phyloP scores from a whole-genome alignment of 2,329 filamentous ascomycete genomes.

The Fusarium tuaranense region DNA sequence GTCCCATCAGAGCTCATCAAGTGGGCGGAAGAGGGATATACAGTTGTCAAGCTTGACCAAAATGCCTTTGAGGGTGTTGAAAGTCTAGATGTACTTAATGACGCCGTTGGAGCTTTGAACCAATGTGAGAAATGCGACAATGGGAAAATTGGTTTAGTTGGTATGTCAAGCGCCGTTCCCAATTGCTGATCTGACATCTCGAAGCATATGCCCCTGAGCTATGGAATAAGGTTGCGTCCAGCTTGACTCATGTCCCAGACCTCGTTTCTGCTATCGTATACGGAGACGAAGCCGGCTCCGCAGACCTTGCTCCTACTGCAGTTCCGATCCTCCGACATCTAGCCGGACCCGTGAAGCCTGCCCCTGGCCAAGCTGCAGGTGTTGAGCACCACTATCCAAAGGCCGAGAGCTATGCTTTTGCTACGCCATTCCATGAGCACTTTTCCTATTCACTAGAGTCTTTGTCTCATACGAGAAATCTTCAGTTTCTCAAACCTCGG shows the following conservation, averaged over 20 bases:
- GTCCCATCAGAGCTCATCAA: conserved; percentile 70
- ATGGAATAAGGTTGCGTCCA: conserved; percentile 39
- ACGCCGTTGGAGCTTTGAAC: conserved; percentile 36
- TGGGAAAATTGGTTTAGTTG: conserved; percentile 53
- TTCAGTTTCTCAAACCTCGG: conserved; percentile 73
- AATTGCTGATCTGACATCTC: not conserved
- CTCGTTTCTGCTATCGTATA: conserved; percentile 42
- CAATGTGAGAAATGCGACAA: conserved; percentile 49
- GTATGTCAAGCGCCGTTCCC: conserved; percentile 37
- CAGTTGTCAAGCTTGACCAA: conserved; percentile 66
- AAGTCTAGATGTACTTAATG: conserved; percentile 22
- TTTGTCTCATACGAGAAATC: conserved; percentile 73
- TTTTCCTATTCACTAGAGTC: conserved; percentile 66
- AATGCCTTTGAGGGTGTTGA: conserved; percentile 18
- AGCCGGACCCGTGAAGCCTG: conserved; percentile 14
- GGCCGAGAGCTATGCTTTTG: conserved; percentile 54
- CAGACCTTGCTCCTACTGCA: not conserved
- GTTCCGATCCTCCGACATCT: conserved; percentile 36
- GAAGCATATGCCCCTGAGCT: conserved; percentile 30
- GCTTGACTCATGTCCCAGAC: conserved; percentile 35
- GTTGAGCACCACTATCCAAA: conserved; percentile 56
- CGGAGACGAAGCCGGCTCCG: conserved; percentile 6
- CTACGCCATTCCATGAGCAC: conserved; percentile 59
- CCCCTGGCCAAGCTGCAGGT: not conserved
- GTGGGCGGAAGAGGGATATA: conserved; percentile 79